phyloP scores from a whole-genome alignment of 2,329 filamentous ascomycete genomes.

The Ophiostoma quercus region DNA sequence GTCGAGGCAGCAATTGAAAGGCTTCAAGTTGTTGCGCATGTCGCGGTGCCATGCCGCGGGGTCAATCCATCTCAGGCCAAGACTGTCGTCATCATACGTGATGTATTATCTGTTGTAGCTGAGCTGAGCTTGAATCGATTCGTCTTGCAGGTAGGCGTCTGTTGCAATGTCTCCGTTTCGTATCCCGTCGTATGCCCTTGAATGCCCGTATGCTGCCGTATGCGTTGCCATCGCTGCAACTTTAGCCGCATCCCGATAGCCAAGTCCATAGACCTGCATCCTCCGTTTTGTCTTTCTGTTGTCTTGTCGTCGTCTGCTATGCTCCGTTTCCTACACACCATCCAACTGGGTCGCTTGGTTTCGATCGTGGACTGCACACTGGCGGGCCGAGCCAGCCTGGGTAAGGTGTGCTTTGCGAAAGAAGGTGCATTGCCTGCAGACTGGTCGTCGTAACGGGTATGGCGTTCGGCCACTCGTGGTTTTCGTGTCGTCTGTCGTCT shows the following conservation, averaged over 20 bases:
- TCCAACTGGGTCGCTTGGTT: not conserved
- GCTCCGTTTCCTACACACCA: not conserved
- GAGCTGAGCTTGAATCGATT: too few relatives aligned
- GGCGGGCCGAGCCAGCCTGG: not conserved
- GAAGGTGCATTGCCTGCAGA: not conserved
- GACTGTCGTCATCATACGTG: not conserved
- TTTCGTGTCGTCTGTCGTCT: not conserved
- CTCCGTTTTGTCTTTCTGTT: too few relatives aligned
- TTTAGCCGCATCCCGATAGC: not conserved
- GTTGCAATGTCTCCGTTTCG: not conserved
- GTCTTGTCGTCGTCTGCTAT: not conserved
- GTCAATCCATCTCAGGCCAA: not conserved
- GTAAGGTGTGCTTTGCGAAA: not conserved
- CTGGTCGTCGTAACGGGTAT: not conserved
- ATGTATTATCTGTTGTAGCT: not conserved
- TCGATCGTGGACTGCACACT: not conserved
- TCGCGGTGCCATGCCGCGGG: not conserved
- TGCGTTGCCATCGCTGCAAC: not conserved
- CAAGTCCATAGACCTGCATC: too few relatives aligned
- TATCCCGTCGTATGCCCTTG: not conserved
- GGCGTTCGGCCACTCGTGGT: not conserved
- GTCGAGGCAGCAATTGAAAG: not conserved
- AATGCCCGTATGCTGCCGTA: too few relatives aligned
- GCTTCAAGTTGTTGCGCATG: not conserved
- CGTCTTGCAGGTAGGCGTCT: not conserved